Conservation (phyloP, 768 basidiomycete genomes). For the Russula olivacea region DNA sequence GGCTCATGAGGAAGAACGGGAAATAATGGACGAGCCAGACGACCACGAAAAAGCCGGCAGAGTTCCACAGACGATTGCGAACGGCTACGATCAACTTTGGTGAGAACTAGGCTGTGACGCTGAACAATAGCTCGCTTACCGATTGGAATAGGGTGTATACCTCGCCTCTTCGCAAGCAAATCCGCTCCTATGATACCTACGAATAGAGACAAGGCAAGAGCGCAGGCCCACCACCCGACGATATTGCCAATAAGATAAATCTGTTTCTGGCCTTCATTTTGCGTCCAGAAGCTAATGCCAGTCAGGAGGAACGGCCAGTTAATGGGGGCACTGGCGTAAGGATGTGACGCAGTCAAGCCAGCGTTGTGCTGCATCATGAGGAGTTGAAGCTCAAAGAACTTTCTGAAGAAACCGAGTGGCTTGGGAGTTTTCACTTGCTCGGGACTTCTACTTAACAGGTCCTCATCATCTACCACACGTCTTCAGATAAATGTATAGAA, state of each 20-base stretch:
- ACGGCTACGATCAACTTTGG: slow-evolving; percentile 48
- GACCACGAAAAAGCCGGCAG: slow-evolving; percentile 89
- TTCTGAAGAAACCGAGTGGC: slow-evolving; percentile 86
- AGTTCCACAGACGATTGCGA: slow-evolving; percentile 92
- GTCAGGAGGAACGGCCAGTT: slow-evolving; percentile 97
- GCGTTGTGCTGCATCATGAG: slow-evolving; percentile 99
- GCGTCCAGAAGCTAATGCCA: slow-evolving; percentile 99
- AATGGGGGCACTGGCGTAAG: slow-evolving; percentile 92
- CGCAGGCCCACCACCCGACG: slow-evolving; percentile 91
- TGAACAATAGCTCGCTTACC: slow-evolving; percentile 46
- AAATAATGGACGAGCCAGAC: slow-evolving; percentile 95
- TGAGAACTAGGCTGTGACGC: slow-evolving; percentile 2
- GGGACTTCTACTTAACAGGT: slow-evolving; percentile 48
- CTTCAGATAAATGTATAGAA: slow-evolving; percentile 10
- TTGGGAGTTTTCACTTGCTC: slow-evolving; percentile 63
- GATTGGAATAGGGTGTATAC: slow-evolving; percentile 78
- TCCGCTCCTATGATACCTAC: slow-evolving; percentile 89
- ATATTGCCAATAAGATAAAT: slow-evolving; percentile 96
- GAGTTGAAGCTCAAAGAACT: slow-evolving; percentile 89
- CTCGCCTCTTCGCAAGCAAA: slow-evolving; percentile 78
- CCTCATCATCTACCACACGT: slow-evolving; percentile 44
- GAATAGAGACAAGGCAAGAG: slow-evolving; percentile 79
- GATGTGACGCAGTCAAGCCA: slow-evolving; percentile 95
- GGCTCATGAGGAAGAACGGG: slow-evolving; percentile 97
- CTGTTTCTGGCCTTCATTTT: slow-evolving; percentile 76